Evolutionary conservation across 331 rosid genomes (phyloP).

Genomic region (Erythrophleum ivorense): DNA sequence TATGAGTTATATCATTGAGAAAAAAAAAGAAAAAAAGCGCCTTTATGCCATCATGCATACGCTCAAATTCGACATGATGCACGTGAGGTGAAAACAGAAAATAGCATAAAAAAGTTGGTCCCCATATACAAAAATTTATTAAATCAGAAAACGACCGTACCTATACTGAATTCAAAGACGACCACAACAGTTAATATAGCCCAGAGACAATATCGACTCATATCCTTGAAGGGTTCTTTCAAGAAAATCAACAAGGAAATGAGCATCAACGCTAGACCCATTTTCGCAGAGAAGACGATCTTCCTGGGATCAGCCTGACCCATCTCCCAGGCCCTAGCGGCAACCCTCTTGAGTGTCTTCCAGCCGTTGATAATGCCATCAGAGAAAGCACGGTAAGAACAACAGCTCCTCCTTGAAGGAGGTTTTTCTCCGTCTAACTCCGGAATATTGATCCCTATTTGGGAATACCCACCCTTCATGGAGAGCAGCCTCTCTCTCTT

Average conservation of each 20-base stretch:
- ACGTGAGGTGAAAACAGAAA: not conserved
- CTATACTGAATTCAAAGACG: constrained; percentile 92
- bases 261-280: constrained; percentile 78
- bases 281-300: constrained; percentile 76
- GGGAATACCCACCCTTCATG: constrained; percentile 48
- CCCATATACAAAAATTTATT: not conserved
- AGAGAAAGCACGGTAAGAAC: constrained; percentile 47
- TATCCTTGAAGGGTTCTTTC: constrained; percentile 63
- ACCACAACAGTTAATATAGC: constrained; percentile 93
- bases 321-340: constrained; percentile 56
- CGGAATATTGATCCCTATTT: constrained; percentile 47
- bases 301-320: constrained; percentile 84
- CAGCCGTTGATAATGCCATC: constrained; percentile 39
- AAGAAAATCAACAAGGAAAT: constrained; percentile 77
- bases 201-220: constrained; percentile 74
- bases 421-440: constrained; percentile 40
- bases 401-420: constrained; percentile 24
- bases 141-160: constrained; percentile 43
- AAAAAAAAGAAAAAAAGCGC: not conserved
- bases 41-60: not conserved
- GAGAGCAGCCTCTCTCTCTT: constrained; percentile 69
- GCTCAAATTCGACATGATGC: not conserved
- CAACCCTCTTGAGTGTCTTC: constrained; percentile 40
- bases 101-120: not conserved
- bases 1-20: not conserved